Evolutionary conservation across 2,329 filamentous ascomycete species (phyloP), one percentile per base, ranked within the genome.

Genomic region (Aureobasidium sp.): DNA sequence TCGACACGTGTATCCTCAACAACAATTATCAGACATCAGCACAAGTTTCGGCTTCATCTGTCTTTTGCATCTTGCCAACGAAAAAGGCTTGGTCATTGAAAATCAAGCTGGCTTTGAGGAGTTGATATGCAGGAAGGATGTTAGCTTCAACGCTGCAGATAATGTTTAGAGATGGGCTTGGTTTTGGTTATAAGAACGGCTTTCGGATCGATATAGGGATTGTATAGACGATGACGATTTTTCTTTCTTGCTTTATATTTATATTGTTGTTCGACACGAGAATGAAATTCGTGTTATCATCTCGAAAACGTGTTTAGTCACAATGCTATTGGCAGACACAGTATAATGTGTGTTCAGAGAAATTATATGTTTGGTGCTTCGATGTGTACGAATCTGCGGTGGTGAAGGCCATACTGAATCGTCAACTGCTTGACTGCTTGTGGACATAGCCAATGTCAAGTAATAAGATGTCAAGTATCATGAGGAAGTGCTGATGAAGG

Each of bases 11-110:
- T 99, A 99, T 71, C 87, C 92, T 12, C 89, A 90, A 73, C 82
- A 89, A 67, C 85, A 86, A 64, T 90, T 99, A 85, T 86, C 88
- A 64, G 94, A 99, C 75, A 97, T 99, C 70, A 96, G 92, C 39
- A 99, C 94, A 0, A 95, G 82, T 17, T 88, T 84, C 67, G 96
- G 94, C 73, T 99, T 97, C 77, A 99, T 99, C 66, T 95, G 90
- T 69, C 77, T 96, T 63, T 78, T 97, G 66, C 92, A 97, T 75
- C 73, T 97, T 69, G 92, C 92, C 64, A 97, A 97, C 75, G 92
- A 97, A 72, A 93, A 95, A 77, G 92, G 92, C 0, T 79, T 97
- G 43, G 81, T 88, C 27, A 88, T 97, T 65, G 83, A 88, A 67
- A 86, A 85, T 61, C 78, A 82, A 47, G 78, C 82, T 37, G 75